These are phyloP conservation scores for Termitomyces sp. DNA, from an alignment of 768 basidiomycete genomes.

Conservation along the genomic window DNA sequence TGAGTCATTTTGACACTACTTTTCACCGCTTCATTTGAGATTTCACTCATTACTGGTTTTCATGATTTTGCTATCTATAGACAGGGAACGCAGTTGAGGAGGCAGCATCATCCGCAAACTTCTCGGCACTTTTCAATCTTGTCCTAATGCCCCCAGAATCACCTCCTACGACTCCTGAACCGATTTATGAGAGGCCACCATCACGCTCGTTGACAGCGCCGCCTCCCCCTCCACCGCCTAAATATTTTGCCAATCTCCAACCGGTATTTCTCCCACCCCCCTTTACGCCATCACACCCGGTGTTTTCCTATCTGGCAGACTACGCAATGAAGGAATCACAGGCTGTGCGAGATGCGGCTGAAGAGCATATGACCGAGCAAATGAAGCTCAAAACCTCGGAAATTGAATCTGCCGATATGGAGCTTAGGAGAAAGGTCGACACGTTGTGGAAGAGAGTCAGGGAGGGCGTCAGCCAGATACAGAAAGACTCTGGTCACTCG, in stretches of 20 bases:
- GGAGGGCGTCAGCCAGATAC: constrained; percentile 40
- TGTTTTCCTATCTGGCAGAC: constrained; percentile 61
- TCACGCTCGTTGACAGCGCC: constrained; percentile 20
- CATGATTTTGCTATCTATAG: constrained; percentile 23
- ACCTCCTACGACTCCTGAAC: constrained; percentile 22
- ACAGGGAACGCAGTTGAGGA: constrained; percentile 31
- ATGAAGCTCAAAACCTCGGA: constrained; percentile 51
- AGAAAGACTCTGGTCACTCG: constrained; percentile 28
- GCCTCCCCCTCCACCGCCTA: constrained; percentile 24
- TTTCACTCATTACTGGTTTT: constrained; percentile 2
- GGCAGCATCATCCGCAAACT: constrained; percentile 37
- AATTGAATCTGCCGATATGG: constrained; percentile 51
- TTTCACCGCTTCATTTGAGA: constrained; percentile 6
- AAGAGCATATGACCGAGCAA: constrained; percentile 52
- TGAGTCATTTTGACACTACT: constrained; percentile 36
- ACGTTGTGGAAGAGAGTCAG: constrained; percentile 59
- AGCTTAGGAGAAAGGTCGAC: constrained; percentile 56
- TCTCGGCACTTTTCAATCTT: constrained; percentile 43
- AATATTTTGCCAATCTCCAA: constrained; percentile 49
- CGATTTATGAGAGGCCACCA: constrained; percentile 21
- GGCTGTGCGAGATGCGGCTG: constrained; percentile 49
- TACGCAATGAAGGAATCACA: constrained; percentile 55
- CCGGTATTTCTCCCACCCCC: constrained; percentile 73
- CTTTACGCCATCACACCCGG: constrained; percentile 70
- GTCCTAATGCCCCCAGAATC: constrained; percentile 33